Evolutionary conservation across 1,284 basidiomycete genomes (phyloP), one percentile per base, ranked within the genome.

Genomic region (Puccinia horiana): DNA sequence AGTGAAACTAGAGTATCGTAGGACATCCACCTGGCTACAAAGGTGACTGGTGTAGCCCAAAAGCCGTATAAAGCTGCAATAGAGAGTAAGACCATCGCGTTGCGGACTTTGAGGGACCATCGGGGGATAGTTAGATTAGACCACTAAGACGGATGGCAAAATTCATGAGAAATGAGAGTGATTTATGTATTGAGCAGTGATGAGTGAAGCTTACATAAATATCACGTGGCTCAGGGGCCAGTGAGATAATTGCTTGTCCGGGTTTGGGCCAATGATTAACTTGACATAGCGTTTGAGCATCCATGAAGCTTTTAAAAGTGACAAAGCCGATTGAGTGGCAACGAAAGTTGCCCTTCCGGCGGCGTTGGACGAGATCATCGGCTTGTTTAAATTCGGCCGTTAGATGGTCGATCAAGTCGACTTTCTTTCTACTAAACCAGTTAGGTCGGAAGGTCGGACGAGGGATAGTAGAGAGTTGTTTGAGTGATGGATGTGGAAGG

Each of bases 111-210:
- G 29, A 85, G 82, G 42, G 86, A 85, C 78, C 83, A 84, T 35
- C 84, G 83, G 29, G 83, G 78, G 35, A 86, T 83, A 40, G 85
- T 84, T 35, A 86, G 84, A 83, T 87, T 87, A 56, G 83, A 82
- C 86, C 86, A 87, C 81, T 87, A 84, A 76, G 85, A 85, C 20
- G 5, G 85, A n/a, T 84, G 23, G 85, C 85, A 83, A 86, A 85
- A 5, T 86, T 84, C 3, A 85, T 85, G 72, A 86, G 86, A 8
- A 84, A 83, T 2, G 85, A 85, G 49, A 86, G 85, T 76, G 86
- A 85, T n/a, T 52, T 49, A 42, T 18, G 40, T 29, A 14, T 40
- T 5, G 26, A 29, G 44, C 6, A 40, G 67, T 20, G 18, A n/a
- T 12, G 8, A 12, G 37, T 16, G 14, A 37, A 73, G n/a, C 52